phyloP scores from a whole-genome alignment of 768 basidiomycete species.

The Boletus vinaceobasis region DNA sequence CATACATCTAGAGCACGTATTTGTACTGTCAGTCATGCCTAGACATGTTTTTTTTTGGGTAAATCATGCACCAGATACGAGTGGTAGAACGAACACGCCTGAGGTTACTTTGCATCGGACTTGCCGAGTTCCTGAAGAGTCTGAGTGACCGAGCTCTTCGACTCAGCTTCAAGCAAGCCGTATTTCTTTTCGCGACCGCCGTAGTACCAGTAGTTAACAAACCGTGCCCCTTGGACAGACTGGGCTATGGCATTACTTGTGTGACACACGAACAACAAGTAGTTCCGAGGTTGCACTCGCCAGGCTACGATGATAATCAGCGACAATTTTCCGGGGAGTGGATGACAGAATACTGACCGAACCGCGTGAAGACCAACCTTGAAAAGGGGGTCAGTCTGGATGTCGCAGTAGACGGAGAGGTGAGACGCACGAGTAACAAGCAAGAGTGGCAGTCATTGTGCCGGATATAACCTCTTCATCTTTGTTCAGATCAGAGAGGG shows the following conservation, averaged over 20 bases:
- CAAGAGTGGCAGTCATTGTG: constrained; percentile 90
- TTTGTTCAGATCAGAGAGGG: constrained; percentile 83
- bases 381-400: constrained; percentile 3
- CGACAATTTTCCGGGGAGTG: background rate
- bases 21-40: constrained; percentile 17
- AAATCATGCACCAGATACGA: background rate
- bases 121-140: constrained; percentile 44
- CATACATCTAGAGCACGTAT: constrained; percentile 8
- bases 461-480: constrained; percentile 98
- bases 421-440: constrained; percentile 82
- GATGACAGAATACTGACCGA: constrained; percentile 47
- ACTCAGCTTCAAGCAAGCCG: constrained; percentile 33
- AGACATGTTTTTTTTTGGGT: background rate
- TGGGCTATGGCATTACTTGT: constrained; percentile 89
- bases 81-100: background rate
- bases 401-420: constrained; percentile 6
- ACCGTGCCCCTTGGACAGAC: constrained; percentile 76
- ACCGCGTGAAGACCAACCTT: constrained; percentile 90
- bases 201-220: constrained; percentile 86
- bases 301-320: constrained; percentile 56
- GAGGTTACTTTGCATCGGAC: constrained; percentile 23
- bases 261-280: constrained; percentile 93
- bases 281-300: constrained; percentile 94
- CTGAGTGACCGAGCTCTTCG: constrained; percentile 44
- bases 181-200: constrained; percentile 81